Percentiles rank a stretch among this genome's conserved stretches.
These are phyloP conservation scores for Eutrema yunnanense DNA, from an alignment of 345 rosid species.

Conservation along the genomic window DNA sequence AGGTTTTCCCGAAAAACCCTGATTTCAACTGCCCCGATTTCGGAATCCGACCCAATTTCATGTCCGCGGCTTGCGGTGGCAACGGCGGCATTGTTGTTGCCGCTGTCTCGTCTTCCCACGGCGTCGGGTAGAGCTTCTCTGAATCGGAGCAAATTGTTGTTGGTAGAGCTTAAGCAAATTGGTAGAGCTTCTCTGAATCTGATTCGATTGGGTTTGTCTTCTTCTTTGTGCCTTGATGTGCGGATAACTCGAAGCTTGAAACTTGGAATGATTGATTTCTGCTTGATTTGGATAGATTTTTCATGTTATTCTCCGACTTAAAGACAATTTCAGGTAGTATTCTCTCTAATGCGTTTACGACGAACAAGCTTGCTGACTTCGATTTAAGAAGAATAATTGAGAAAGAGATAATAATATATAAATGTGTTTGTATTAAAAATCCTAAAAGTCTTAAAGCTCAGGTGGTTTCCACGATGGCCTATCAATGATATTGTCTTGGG, in stretches of 20 bases:
- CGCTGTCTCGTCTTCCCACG: no score
- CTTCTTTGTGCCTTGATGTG: background rate
- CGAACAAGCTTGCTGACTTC: no score
- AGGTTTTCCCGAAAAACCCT: no score
- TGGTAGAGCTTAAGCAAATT: no score
- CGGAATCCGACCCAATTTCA: constrained; percentile 31
- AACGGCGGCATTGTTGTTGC: background rate
- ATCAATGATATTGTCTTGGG: no score
- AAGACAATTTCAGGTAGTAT: background rate
- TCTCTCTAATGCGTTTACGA: background rate
- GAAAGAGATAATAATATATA: no score
- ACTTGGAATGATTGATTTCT: background rate
- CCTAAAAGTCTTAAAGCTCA: no score
- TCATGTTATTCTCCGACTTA: background rate
- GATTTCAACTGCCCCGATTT: no score
- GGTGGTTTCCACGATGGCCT: no score
- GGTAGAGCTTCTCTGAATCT: no score
- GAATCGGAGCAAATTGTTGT: background rate
- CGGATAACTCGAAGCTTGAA: background rate
- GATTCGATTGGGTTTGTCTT: background rate
- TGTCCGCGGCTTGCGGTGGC: background rate
- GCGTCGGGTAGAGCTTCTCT: constrained; percentile 15
- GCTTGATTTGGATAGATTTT: background rate
- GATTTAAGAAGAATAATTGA: no score
- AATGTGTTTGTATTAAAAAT: no score